Conservation (phyloP, 805 yeast genomes). For the Hanseniaspora meyeri region DNA sequence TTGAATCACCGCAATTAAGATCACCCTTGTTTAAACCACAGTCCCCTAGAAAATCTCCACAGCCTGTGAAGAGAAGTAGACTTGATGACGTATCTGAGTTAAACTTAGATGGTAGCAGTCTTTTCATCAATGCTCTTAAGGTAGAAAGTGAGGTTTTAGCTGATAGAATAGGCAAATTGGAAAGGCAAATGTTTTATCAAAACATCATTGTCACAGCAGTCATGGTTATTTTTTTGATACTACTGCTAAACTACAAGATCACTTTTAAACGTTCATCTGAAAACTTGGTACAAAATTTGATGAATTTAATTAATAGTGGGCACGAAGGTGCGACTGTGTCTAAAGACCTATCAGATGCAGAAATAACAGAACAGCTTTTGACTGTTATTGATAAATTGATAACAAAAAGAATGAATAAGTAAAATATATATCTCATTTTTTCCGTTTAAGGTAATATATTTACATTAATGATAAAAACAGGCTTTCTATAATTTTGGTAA, state of each 20-base stretch:
- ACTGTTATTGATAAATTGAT: constrained; percentile 8
- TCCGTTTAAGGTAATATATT: not conserved
- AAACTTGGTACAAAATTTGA: not conserved
- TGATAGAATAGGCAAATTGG: not conserved
- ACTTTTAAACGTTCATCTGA: not conserved
- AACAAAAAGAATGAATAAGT: not conserved
- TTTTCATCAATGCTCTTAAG: not conserved
- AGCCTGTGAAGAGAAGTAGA: not conserved
- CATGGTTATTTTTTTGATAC: not conserved
- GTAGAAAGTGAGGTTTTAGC: not conserved
- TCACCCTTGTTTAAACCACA: constrained; percentile 7
- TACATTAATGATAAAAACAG: not conserved
- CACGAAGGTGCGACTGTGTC: not conserved
- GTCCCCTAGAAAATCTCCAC: constrained; percentile 11
- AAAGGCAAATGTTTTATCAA: constrained; percentile 1
- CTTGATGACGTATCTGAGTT: constrained; percentile 5
- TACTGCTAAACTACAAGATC: not conserved
- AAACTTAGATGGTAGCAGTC: not conserved
- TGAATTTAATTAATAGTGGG: not conserved
- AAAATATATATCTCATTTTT: not conserved
- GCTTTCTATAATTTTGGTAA: constrained; percentile 1
- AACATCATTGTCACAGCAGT: not conserved
- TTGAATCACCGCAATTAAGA: not conserved
- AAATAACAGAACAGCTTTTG: constrained; percentile 8
- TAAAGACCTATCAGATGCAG: not conserved